Conservation (phyloP, 805 yeast genomes). For the Suhomyces sp. region DNA sequence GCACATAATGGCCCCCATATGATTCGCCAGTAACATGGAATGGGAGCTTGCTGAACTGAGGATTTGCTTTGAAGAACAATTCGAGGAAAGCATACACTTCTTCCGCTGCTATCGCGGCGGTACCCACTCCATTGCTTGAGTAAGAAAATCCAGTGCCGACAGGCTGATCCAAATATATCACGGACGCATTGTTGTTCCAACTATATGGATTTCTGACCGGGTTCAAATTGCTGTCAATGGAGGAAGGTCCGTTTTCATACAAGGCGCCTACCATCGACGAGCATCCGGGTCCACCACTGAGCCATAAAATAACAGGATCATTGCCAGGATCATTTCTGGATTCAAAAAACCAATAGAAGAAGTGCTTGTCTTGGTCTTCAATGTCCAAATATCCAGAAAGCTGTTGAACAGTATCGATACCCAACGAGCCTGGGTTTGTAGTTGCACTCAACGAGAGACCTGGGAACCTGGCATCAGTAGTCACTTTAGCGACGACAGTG, state of each 20-base stretch:
- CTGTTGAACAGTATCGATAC: conserved; percentile 36
- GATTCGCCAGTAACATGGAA: conserved; percentile 26
- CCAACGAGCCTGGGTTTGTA: conserved; percentile 20
- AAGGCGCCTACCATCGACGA: conserved; percentile 25
- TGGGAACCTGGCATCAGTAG: neutral
- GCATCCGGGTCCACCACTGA: conserved; percentile 34
- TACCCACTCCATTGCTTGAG: conserved; percentile 13
- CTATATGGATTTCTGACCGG: conserved; percentile 25
- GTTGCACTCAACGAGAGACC: neutral
- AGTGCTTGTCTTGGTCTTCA: conserved; percentile 26
- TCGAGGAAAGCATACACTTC: conserved; percentile 22
- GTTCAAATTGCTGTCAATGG: conserved; percentile 18
- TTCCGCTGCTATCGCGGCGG: conserved; percentile 16
- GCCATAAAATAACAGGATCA: conserved; percentile 32
- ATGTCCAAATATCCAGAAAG: conserved; percentile 39
- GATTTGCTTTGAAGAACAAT: conserved; percentile 22
- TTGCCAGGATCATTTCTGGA: conserved; percentile 29
- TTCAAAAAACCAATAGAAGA: conserved; percentile 31
- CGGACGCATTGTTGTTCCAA: conserved; percentile 29
- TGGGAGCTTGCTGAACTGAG: conserved; percentile 14
- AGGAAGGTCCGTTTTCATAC: conserved; percentile 29
- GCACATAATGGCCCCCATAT: conserved; percentile 25
- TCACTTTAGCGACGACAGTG: neutral
- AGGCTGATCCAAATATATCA: conserved; percentile 25
- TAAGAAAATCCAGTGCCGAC: conserved; percentile 22